These are phyloP conservation scores for Niebla homalea DNA, from an alignment of 495 filamentous ascomycete genomes.

Conservation along the genomic window DNA sequence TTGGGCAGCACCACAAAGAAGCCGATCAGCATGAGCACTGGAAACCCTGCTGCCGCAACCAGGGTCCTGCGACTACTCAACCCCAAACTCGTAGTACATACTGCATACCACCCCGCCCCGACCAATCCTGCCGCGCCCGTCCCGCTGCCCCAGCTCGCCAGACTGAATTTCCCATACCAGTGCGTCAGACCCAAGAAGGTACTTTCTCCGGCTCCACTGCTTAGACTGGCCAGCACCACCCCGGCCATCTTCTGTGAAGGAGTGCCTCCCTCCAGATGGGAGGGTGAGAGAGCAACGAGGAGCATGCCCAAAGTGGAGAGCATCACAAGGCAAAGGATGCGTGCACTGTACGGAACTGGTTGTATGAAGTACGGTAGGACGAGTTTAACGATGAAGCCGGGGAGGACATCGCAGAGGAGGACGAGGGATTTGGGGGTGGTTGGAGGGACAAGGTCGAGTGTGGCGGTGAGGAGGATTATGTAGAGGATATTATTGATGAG, in stretches of 20 bases:
- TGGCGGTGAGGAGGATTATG: constrained; percentile 91
- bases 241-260: constrained; percentile 67
- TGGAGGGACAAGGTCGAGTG: constrained; percentile 84
- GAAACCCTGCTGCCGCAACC: constrained; percentile 62
- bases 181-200: constrained; percentile 86
- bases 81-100: constrained; percentile 66
- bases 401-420: constrained; percentile 83
- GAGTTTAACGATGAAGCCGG: constrained; percentile 78
- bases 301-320: constrained; percentile 77
- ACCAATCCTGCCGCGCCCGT: constrained; percentile 83
- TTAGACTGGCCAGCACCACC: constrained; percentile 71
- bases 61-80: constrained; percentile 59
- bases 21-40: constrained; percentile 65
- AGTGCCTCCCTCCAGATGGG: constrained; percentile 40
- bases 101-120: constrained; percentile 74
- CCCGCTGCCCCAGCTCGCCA: constrained; percentile 86
- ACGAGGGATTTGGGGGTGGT: constrained; percentile 77
- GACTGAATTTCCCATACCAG: constrained; percentile 78
- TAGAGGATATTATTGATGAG: constrained; percentile 97
- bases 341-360: constrained; percentile 59
- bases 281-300: constrained; percentile 64
- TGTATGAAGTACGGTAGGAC: constrained; percentile 90
- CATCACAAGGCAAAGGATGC: constrained; percentile 57
- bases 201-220: constrained; percentile 73
- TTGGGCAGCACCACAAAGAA: constrained; percentile 72